Evolutionary conservation across 345 rosid species (phyloP), one percentile per base, ranked within the genome.

Genomic region (Aquilaria yunnanensis): DNA sequence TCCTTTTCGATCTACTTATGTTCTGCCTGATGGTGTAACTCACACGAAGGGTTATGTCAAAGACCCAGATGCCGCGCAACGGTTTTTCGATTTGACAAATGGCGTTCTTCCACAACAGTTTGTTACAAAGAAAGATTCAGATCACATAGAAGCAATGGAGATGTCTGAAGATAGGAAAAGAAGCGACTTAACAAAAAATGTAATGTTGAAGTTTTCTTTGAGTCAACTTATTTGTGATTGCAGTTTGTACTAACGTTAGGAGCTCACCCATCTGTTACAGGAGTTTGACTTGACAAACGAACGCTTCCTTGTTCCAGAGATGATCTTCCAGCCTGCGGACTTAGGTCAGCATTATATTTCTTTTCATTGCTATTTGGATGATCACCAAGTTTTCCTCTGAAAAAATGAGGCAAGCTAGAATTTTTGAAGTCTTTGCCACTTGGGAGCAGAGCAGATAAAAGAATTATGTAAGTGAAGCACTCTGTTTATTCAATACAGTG

Each of bases 251-350:
- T 62, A 6, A 50, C 46, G 56, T 59, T 71, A 46, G 31, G 16
- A 9, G n/a, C 14, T 58, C 70, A 63, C 10, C 65, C 62, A 9
- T 60, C 61, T 67, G 12, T 71, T 50, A 70, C 87, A 93, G 98
- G 98, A 93, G 81, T 85, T 93, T 60, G 96, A 90, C 67, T 81
- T 90, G 77, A 88, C 94, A 12, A 93, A 90, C 68, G 98, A 93
- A 66, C 84, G 96, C 12, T 93, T 93, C 68, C 88, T 93, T 71
- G 98, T 90, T 50, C 97, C 97, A 3, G 97, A 93, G 81, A 90
- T 89, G 81, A 75, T 93, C 63, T 93, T 93, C 80, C 92, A 87
- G 32, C 98, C 98, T 63, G 84, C 90, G 12, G 97, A 93, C 86
- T 77, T 90, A 80, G 96, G 98, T 90, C 66, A 62, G 76, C 69